Evolutionary conservation across 2,329 filamentous ascomycete species (phyloP).

Genomic region (Nemania sp.): DNA sequence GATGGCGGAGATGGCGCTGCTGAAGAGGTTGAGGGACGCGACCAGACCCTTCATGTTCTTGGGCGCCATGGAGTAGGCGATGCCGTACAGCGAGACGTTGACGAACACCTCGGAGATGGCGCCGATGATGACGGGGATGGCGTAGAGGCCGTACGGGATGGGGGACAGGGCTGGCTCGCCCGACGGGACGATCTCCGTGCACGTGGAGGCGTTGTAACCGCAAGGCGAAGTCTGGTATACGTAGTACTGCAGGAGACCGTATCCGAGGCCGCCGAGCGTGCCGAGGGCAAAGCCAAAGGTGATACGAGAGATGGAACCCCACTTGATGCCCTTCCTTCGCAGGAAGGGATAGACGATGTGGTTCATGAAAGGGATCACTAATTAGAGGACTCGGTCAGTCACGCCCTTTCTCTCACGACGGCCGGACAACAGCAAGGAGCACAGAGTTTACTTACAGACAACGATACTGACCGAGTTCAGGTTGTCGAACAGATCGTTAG

Average conservation of each 20-base stretch:
- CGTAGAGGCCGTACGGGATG: slow-evolving; percentile 37
- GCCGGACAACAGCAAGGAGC: not conserved
- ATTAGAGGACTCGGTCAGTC: slow-evolving; percentile 29
- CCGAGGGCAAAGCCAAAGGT: slow-evolving; percentile 51
- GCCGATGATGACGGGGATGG: slow-evolving; percentile 54
- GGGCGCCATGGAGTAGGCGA: slow-evolving; percentile 77
- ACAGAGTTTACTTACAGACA: slow-evolving; percentile 32
- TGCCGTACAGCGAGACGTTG: slow-evolving; percentile 68
- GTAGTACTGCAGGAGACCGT: slow-evolving; percentile 37
- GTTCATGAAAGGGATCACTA: slow-evolving; percentile 47
- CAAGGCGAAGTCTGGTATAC: slow-evolving; percentile 40
- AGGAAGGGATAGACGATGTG: slow-evolving; percentile 49
- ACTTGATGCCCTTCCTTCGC: slow-evolving; percentile 43
- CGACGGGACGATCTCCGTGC: slow-evolving; percentile 34
- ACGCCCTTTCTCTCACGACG: not conserved
- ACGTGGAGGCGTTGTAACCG: slow-evolving; percentile 39
- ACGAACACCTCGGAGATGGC: slow-evolving; percentile 59
- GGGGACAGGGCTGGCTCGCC: slow-evolving; percentile 33
- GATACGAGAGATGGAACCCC: slow-evolving; percentile 51
- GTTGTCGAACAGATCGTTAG: slow-evolving; percentile 51
- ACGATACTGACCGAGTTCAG: slow-evolving; percentile 51
- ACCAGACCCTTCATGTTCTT: slow-evolving; percentile 83
- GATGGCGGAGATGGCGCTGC: slow-evolving; percentile 70
- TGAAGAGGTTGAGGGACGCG: slow-evolving; percentile 70
- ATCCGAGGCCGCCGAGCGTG: slow-evolving; percentile 43